phyloP scores from a whole-genome alignment of 108 stramenopile species.

The Pseudonitzschia delicatissima region DNA sequence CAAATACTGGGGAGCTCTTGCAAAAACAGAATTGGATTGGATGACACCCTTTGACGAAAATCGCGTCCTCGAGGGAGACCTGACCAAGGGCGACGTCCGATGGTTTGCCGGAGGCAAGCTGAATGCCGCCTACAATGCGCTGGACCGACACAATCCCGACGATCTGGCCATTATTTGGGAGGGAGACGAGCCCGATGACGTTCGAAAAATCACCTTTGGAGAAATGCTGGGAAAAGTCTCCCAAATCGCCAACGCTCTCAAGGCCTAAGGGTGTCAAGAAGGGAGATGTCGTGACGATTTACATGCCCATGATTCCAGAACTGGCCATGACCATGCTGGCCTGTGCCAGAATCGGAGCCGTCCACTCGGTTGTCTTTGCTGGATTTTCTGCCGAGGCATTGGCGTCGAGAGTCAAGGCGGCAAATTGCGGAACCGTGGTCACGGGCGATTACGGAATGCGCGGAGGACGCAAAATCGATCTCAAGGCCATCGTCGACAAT shows the following conservation, averaged over 20 bases:
- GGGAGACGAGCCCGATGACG: constrained; percentile 84
- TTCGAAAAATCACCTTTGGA: constrained; percentile 65
- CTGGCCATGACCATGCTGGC: constrained; percentile 95
- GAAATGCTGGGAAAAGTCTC: constrained; percentile 74
- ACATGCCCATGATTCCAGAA: constrained; percentile 98
- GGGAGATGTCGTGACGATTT: constrained; percentile 95
- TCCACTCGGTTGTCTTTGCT: constrained; percentile 97
- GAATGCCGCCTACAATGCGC: constrained; percentile 84
- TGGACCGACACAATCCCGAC: constrained; percentile 73
- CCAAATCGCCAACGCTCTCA: constrained; percentile 91
- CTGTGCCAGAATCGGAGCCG: constrained; percentile 95
- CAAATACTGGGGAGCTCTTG: constrained; percentile 63
- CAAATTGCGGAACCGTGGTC: constrained; percentile 75
- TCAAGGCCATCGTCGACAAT: constrained; percentile 90
- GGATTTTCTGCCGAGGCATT: constrained; percentile 94
- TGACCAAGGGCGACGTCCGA: constrained; percentile 57
- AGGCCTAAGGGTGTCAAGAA: constrained; percentile 71
- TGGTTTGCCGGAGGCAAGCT: constrained; percentile 85
- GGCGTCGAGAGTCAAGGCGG: constrained; percentile 86
- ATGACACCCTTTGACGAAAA: constrained; percentile 47
- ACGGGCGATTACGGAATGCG: constrained; percentile 86
- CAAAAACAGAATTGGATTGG: constrained; percentile 64
- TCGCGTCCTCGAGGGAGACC: constrained; percentile 40
- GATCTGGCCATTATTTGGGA: constrained; percentile 75
- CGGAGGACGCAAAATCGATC: constrained; percentile 69